Evolutionary conservation across 306 rosid genomes (phyloP), one percentile per base, ranked within the genome.

Genomic region (Vigna mungo): DNA sequence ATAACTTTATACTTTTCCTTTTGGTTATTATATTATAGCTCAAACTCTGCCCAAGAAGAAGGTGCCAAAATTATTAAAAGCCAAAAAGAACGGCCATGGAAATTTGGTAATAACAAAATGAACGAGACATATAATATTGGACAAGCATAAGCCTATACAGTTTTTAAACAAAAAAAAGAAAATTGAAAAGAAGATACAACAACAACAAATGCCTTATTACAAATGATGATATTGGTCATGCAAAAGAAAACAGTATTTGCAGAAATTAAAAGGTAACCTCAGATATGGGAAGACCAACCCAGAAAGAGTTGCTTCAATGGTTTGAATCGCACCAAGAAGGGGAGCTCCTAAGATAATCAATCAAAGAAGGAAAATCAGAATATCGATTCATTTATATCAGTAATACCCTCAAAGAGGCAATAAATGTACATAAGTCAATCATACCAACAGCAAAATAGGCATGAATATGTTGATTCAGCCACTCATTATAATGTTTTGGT

Each of bases 401-500:
- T 75, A 53, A 54, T 65, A 82, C 53, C 68, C 51, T 70, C n/a
- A 18, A 75, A 32, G 69, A 81, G 81, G 80, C 27, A 43, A 63
- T 37, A 71, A 54, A 46, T 49, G 36, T 49, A 59, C 34, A 48
- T 55, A 79, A 69, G 60, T n/a, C 49, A 82, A 71, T 55, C 87
- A 37, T 90, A 95, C 99, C 99, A 86, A 95, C 97, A 64, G 99
- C 93, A 84, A 95, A 95, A 83, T 89, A 95, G 78, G 99, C 99
- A 77, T 92, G 97, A 76, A 95, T 92, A 75, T 95, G 99, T 78
- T 89, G 89, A 82, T 95, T 97, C 79, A 95, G 82, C 99, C 97
- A 95, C 74, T 74, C 41, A 32, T 58, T 80, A 84, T 95, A 95
- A 84, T 88, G 96, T 81, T 92, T 95, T 67, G 99, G 99, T 44